These are phyloP conservation scores for Leccinum solheimii DNA, from an alignment of 1,284 basidiomycete genomes.

Conservation along the genomic window DNA sequence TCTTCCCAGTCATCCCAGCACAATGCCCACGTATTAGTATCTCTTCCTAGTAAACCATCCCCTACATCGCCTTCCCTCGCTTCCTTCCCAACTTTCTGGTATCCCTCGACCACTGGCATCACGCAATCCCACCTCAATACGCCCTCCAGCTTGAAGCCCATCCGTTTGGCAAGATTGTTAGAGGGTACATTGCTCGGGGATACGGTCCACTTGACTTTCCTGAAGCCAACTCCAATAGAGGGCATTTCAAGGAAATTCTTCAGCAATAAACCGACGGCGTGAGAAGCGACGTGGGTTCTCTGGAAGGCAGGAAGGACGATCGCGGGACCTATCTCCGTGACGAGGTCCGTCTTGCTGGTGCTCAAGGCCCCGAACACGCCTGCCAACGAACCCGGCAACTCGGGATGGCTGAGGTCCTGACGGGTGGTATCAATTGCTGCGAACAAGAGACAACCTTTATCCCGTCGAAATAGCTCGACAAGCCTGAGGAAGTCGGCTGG, in stretches of 20 bases:
- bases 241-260: conserved; percentile 53
- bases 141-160: conserved; percentile 64
- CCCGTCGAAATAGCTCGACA: conserved; percentile 15
- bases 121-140: conserved; percentile 54
- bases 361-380: conserved; percentile 18
- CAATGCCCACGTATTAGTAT: not conserved
- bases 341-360: conserved; percentile 32
- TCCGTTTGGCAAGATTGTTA: conserved; percentile 50
- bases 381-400: conserved; percentile 25
- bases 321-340: conserved; percentile 52
- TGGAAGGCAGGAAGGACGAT: conserved; percentile 50
- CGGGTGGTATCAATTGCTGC: conserved; percentile 49
- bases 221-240: conserved; percentile 54
- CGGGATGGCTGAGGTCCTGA: conserved; percentile 17
- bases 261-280: conserved; percentile 61
- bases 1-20: conserved; percentile 54
- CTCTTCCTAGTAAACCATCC: not conserved
- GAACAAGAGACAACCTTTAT: conserved; percentile 36
- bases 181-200: conserved; percentile 52
- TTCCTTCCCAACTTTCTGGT: not conserved
- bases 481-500: conserved; percentile 16
- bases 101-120: conserved; percentile 36
- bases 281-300: conserved; percentile 61
- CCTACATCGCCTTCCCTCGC: not conserved
- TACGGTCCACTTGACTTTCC: conserved; percentile 58